Conservation (phyloP, 2,329 filamentous ascomycete genomes). For the Colletotrichum graminicola region DNA sequence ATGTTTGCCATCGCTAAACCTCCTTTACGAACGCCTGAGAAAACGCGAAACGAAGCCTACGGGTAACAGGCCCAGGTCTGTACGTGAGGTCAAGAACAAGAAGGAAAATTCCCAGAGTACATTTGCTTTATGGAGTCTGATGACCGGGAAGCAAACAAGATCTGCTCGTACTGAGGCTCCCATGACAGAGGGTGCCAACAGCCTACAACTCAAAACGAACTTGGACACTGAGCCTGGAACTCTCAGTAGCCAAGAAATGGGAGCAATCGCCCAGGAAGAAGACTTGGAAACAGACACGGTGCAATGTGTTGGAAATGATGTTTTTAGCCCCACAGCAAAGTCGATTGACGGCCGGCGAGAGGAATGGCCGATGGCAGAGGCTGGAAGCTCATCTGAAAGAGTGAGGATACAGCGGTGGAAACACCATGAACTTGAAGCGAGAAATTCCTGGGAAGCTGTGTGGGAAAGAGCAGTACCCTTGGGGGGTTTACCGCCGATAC, state of each 20-base stretch:
- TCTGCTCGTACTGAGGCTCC: slow-evolving; percentile 1
- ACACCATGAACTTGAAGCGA: slow-evolving; percentile 18
- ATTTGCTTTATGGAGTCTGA: slow-evolving; percentile 29
- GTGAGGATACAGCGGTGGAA: slow-evolving; percentile 1
- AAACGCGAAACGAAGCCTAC: neutral
- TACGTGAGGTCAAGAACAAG: neutral
- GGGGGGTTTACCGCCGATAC: neutral
- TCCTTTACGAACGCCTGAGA: slow-evolving; percentile 36
- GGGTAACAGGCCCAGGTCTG: neutral
- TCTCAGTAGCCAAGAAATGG: slow-evolving; percentile 22
- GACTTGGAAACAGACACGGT: neutral
- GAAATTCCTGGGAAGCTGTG: slow-evolving; percentile 28
- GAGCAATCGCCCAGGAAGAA: neutral
- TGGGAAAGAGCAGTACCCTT: slow-evolving; percentile 21
- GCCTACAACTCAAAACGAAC: neutral
- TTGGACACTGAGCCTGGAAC: slow-evolving; percentile 37
- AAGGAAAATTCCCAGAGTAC: slow-evolving; percentile 1
- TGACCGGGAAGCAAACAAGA: slow-evolving; percentile 17
- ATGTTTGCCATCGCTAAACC: slow-evolving; percentile 41
- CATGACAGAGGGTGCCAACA: neutral
- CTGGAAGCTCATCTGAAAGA: slow-evolving; percentile 1
- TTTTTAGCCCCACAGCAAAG: slow-evolving; percentile 17
- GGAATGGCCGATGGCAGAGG: slow-evolving; percentile 25
- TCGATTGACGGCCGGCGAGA: slow-evolving; percentile 35
- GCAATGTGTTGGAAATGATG: neutral